Evolutionary conservation across 2,329 filamentous ascomycete species (phyloP), one percentile per base, ranked within the genome.

Genomic region (Colletotrichum costaricense): DNA sequence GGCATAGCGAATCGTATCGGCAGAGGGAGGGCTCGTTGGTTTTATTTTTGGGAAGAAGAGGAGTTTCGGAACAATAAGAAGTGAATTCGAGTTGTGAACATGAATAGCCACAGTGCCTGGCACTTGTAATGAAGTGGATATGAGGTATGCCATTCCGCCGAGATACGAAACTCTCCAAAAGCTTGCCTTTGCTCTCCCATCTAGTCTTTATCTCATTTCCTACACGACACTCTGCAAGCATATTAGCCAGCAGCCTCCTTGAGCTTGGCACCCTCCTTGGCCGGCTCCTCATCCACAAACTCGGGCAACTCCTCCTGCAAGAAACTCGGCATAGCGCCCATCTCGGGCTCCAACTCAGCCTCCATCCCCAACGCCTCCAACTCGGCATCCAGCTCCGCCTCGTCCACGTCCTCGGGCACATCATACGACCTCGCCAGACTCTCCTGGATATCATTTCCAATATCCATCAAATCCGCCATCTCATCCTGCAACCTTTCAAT

Each of bases 401-500:
- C 97, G 82, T 98, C 96, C 26, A 99, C 95, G 82, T 98, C 97
- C 79, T 99, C 97, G 0, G 97, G 97, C 46, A 99, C 89, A 81
- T 98, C 96, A 83, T 99, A 99, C 77, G 94, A 94, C 76, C 97
- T 86, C 74, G 93, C 93, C 70, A 99, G 93, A 76, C 93, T 95
- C 85, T 98, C 97, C 84, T 99, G 95, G 73, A 99, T 99, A 83
- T 99, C 97, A 83, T 98, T 98, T 4, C 97, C 96, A 74, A 98
- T 93, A 80, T 99, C 97, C 91, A 99, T 94, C 78, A 99, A 83
- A 84, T 99, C 97, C 6, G 95, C 95, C 97, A 99, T 98, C 85
- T 99, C 96, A 82, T 99, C 97, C 89, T 99, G 96, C 88, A 99
- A 90, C 77, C 93, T 89, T 88, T 99, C 97, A 78, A 99, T 98